These are phyloP conservation scores for Diaporthe sp. DNA, from an alignment of 2,329 filamentous ascomycete species.

Conservation along the genomic window DNA sequence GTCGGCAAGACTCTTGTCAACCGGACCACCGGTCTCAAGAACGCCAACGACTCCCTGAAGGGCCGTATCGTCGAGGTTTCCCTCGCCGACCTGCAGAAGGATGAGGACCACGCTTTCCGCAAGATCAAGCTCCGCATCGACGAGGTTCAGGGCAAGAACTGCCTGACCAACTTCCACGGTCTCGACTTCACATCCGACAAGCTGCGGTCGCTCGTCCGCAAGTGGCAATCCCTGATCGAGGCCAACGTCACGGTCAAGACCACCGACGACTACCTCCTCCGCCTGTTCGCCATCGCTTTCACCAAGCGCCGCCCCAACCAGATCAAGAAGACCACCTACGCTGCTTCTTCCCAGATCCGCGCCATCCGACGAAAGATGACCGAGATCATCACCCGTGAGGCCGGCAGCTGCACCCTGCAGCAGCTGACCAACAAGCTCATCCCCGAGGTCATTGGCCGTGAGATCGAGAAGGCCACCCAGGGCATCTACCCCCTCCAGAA, in stretches of 20 bases:
- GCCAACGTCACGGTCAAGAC: conserved; percentile 99
- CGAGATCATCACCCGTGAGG: conserved; percentile 98
- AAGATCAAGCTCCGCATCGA: conserved; percentile 99
- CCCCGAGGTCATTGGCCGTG: conserved; percentile 98
- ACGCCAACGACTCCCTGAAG: conserved; percentile 99
- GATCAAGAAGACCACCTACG: conserved; percentile 99
- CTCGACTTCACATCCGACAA: conserved; percentile 99
- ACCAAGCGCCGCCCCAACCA: conserved; percentile 99
- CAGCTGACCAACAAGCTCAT: conserved; percentile 99
- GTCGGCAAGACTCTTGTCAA: conserved; percentile 99
- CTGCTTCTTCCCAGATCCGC: conserved; percentile 95
- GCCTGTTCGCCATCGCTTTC: conserved; percentile 98
- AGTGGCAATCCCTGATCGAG: conserved; percentile 99
- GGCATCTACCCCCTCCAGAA: conserved; percentile 99
- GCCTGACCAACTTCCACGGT: conserved; percentile 99
- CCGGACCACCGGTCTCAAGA: conserved; percentile 99
- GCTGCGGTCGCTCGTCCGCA: conserved; percentile 98
- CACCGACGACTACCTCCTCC: conserved; percentile 99
- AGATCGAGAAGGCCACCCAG: conserved; percentile 99
- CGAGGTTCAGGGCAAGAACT: conserved; percentile 99
- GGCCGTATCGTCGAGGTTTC: conserved; percentile 99
- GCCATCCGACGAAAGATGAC: conserved; percentile 99
- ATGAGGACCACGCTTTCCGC: conserved; percentile 99
- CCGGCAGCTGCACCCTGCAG: conserved; percentile 90
- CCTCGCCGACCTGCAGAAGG: conserved; percentile 98